A percentile compares a stretch with the other conserved stretches of the same genome.
Evolutionary conservation across 225 moss, liverwort and hornwort genomes (phyloP).

Genomic region (Ulota crispa): DNA sequence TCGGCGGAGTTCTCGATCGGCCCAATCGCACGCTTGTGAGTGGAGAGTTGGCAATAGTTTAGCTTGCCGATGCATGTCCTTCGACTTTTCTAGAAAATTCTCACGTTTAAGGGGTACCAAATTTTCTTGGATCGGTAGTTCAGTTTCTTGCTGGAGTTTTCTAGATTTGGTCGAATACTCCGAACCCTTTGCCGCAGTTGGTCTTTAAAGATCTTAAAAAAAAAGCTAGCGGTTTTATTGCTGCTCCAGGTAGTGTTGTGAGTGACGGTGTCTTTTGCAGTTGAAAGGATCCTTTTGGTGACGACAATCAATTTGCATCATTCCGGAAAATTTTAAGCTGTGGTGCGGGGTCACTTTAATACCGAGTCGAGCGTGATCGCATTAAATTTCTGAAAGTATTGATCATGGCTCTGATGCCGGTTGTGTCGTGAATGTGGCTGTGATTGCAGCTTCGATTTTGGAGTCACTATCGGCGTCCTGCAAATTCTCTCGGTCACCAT

Average conservation of each 20-base stretch:
- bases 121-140: neutral
- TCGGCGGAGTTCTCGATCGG: neutral
- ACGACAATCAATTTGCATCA: neutral
- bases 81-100: neutral
- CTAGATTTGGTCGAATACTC: neutral
- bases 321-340: neutral
- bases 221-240: neutral
- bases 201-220: too few species aligned
- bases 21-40: neutral
- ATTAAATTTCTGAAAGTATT: neutral
- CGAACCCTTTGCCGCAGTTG: too few species aligned
- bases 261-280: neutral
- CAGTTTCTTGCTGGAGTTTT: neutral
- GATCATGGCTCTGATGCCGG: neutral
- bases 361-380: neutral
- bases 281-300: neutral
- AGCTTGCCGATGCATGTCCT: neutral
- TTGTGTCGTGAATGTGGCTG: neutral
- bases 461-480: neutral
- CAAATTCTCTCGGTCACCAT: constrained; percentile 16
- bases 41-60: neutral
- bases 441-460: neutral
- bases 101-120: neutral
- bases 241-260: neutral
- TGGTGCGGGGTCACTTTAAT: neutral